Conservation (phyloP, 2,329 filamentous ascomycete species). For the Hirsutella minnesotensis region DNA sequence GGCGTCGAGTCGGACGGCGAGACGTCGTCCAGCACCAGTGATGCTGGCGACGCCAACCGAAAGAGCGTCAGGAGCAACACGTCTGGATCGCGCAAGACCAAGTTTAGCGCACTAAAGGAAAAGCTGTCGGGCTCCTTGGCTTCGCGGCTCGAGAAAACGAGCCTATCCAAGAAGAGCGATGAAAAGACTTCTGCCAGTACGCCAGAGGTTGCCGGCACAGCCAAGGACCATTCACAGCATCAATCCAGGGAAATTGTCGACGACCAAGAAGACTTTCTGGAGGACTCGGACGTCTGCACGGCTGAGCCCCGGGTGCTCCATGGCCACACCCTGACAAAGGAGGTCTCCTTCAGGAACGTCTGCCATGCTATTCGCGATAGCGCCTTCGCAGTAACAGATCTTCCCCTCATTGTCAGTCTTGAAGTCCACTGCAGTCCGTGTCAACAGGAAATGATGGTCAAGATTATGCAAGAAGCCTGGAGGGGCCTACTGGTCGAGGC, state of each 20-base stretch:
- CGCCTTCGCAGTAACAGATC: conserved; percentile 61
- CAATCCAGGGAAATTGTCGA: neutral
- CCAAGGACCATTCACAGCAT: neutral
- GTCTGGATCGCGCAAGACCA: conserved; percentile 41
- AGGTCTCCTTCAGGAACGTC: conserved; percentile 76
- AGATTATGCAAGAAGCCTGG: conserved; percentile 84
- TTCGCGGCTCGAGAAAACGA: conserved; percentile 35
- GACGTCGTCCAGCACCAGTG: conserved; percentile 41
- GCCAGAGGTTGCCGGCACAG: conserved; percentile 3
- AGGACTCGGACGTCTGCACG: conserved; percentile 16
- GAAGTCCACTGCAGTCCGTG: conserved; percentile 75
- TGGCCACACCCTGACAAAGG: conserved; percentile 82
- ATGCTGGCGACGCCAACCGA: conserved; percentile 34
- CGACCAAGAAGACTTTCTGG: neutral
- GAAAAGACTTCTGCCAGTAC: no score
- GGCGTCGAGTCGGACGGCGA: conserved; percentile 62
- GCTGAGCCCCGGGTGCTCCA: conserved; percentile 71
- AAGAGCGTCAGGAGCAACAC: conserved; percentile 16
- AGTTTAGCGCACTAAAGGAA: conserved; percentile 52
- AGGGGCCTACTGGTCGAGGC: conserved; percentile 54
- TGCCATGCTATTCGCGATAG: conserved; percentile 69
- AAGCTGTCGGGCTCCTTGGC: conserved; percentile 32
- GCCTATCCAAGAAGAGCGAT: conserved; percentile 29
- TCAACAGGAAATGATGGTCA: conserved; percentile 84
- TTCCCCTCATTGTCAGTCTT: conserved; percentile 87